Evolutionary conservation across 2,329 filamentous ascomycete species (phyloP), one percentile per base, ranked within the genome.

Genomic region (Sarocladiaceae sp.): DNA sequence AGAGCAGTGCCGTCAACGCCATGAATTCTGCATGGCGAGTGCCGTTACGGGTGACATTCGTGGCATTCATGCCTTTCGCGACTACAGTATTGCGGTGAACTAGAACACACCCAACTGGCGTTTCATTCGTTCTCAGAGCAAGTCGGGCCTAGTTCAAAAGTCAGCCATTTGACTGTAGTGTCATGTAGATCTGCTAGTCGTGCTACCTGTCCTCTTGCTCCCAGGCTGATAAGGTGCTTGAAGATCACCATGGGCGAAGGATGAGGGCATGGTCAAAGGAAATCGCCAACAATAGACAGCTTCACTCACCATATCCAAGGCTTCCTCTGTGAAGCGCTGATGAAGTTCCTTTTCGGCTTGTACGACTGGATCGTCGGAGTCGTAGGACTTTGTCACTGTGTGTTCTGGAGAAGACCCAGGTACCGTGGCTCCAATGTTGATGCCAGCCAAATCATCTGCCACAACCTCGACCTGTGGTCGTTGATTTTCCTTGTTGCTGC

Each of bases 11-110:
- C 15, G 68, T 70, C 37, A 98, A 74, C 39, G 90, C 93, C 66
- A 97, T 83, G 59, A 97, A 94, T 62, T 98, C 93, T 34, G 93
- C 93, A 64, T 98, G 93, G 20, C 90, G 82, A 37, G 93, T 97
- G 34, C 93, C 93, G 69, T 95, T 82, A 39, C 91, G 80, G 20
- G 86, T 93, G 53, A 86, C 76, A 57, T 96, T 98, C 44, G 93
- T 98, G 51, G 94, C 93, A 57, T 98, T 98, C 86, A 96, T 96
- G 50, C 93, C 93, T 50, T 77, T 78, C 33, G 88, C 90, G 52
- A 98, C 89, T 51, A 96, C 76, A 53, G 80, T 73, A 51, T 81
- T 83, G 21, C 87, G 67, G 59, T 89, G 78, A 18, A 97, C 90
- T 44, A 98, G 82, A 24, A 98, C 89, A 64, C 93, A 98, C 40